Conservation (phyloP, 345 rosid species). For the Crucihimalaya himalaica region DNA sequence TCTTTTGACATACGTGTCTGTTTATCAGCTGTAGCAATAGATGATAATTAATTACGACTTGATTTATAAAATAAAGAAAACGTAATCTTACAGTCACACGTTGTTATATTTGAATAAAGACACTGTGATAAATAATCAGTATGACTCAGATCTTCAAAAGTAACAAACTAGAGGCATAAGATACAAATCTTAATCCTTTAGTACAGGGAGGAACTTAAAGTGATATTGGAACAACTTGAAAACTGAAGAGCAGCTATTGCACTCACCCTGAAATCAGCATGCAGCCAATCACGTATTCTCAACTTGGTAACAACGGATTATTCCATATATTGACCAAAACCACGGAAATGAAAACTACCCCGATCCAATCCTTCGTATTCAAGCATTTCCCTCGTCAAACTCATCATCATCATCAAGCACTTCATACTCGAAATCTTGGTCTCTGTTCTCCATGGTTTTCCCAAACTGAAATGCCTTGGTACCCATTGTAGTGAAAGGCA, state of each 20-base stretch:
- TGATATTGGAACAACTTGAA: not conserved
- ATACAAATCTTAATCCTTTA: slow-evolving; percentile 26
- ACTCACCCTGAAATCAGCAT: too few relatives aligned
- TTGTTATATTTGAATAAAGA: not conserved
- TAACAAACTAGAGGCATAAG: slow-evolving; percentile 13
- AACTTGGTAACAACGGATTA: slow-evolving; percentile 8
- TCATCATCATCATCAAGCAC: slow-evolving; percentile 32
- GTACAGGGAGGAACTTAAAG: not conserved
- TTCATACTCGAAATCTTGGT: slow-evolving; percentile 58
- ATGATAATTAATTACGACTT: slow-evolving; percentile 24
- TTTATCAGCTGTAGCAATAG: slow-evolving; percentile 19
- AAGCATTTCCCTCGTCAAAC: slow-evolving; percentile 15
- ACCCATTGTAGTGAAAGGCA: slow-evolving; percentile 98
- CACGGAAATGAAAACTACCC: slow-evolving; percentile 26
- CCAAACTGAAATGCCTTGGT: slow-evolving; percentile 71
- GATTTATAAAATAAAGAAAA: slow-evolving; percentile 16
- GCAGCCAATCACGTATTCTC: slow-evolving; percentile 1
- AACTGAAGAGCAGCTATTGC: not conserved
- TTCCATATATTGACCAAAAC: slow-evolving; percentile 27
- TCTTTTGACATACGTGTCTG: not conserved
- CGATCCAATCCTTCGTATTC: not conserved
- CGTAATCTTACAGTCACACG: slow-evolving; percentile 13
- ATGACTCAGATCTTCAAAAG: slow-evolving; percentile 1
- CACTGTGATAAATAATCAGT: not conserved
- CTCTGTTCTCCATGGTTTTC: slow-evolving; percentile 62